Percentiles rank a stretch among this genome's conserved stretches.
Conservation (phyloP, 805 yeast genomes). For the Candida krabiensis region DNA sequence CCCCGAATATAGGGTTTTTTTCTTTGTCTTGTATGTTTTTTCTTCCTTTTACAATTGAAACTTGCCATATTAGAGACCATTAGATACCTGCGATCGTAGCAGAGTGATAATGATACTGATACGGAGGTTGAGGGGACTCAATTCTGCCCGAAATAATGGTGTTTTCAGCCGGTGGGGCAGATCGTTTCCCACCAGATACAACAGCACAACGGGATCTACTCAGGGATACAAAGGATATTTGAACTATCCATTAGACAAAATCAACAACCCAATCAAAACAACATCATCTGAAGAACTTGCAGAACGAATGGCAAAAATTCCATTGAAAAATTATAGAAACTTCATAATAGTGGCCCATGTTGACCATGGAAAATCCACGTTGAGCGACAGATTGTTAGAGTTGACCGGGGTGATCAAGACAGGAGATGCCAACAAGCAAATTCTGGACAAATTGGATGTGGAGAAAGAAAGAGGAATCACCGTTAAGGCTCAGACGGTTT, state of each 20-base stretch:
- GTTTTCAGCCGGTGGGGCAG: too few relatives aligned
- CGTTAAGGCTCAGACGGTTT: conserved; percentile 94
- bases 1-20: too few relatives aligned
- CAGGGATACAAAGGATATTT: conserved; percentile 28
- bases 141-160: too few relatives aligned
- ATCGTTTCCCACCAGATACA: too few relatives aligned
- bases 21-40: too few relatives aligned
- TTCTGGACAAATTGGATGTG: conserved; percentile 87
- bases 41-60: too few relatives aligned
- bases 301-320: conserved; percentile 69
- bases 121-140: too few relatives aligned
- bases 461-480: conserved; percentile 97
- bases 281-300: conserved; percentile 21
- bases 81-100: too few relatives aligned
- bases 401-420: conserved; percentile 84
- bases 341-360: conserved; percentile 97
- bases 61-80: too few relatives aligned
- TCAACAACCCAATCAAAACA: conserved; percentile 28
- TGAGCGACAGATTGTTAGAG: conserved; percentile 85
- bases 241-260: conserved; percentile 27
- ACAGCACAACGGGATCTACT: conserved; percentile 1
- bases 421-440: conserved; percentile 70
- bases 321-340: conserved; percentile 79
- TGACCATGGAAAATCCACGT: conserved; percentile 80
- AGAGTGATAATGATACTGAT: too few relatives aligned